phyloP scores from a whole-genome alignment of 2,329 filamentous ascomycete genomes.

The Cucurbitaria berberidis region DNA sequence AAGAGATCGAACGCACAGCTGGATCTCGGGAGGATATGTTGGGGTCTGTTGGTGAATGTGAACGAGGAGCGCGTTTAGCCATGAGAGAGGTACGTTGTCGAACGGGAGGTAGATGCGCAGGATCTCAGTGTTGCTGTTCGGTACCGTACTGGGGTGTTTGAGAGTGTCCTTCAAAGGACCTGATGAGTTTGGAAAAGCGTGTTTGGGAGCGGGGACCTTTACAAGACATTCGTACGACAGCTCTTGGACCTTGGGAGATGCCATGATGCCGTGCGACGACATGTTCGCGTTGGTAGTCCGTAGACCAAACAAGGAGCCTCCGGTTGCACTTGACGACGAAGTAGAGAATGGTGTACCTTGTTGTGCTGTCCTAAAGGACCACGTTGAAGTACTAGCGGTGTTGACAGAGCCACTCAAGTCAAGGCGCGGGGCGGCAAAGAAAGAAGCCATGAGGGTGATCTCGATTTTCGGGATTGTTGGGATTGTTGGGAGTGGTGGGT shows the following conservation, averaged over 20 bases:
- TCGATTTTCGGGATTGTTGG: no score
- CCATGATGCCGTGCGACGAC: not conserved
- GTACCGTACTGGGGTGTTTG: not conserved
- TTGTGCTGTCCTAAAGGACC: not conserved
- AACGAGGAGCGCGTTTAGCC: not conserved
- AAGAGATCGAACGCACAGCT: slow-evolving; percentile 8
- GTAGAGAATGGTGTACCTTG: not conserved
- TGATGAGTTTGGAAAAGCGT: not conserved
- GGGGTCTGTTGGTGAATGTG: not conserved
- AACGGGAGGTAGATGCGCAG: slow-evolving; percentile 3
- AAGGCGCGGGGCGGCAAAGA: not conserved
- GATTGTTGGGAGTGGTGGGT: not conserved
- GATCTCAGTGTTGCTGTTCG: not conserved
- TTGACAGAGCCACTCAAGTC: not conserved
- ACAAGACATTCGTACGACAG: not conserved
- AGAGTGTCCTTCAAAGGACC: not conserved
- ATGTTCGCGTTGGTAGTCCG: not conserved
- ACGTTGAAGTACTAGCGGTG: not conserved
- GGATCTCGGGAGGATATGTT: not conserved
- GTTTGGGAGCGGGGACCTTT: not conserved
- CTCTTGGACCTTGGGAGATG: not conserved
- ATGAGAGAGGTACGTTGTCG: not conserved
- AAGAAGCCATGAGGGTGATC: not conserved
- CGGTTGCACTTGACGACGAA: not conserved
- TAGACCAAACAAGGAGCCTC: not conserved